Evolutionary conservation across 169 alveolate species (phyloP), one percentile per base, ranked within the genome.

Genomic region (Plasmodium reichenowi): DNA sequence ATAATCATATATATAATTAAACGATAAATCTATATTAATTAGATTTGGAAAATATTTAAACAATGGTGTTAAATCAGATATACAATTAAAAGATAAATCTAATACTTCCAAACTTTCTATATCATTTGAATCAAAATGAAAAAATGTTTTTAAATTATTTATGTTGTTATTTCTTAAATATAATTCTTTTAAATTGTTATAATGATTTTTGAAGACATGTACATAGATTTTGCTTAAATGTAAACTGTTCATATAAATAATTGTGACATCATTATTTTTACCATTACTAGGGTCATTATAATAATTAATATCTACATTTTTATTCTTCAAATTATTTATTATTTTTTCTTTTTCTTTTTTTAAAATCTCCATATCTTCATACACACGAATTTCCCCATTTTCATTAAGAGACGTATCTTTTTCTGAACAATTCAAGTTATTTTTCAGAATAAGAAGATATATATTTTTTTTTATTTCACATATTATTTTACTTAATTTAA

Each of bases 61-160:
- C 59, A 80, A 63, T 13, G 90, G 83, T 26, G 71, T 59, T 20
- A 80, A 24, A 45, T 63, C 70, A 6, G 43, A 8, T n/a, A 80
- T 80, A 13, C 66, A 67, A 58, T 80, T 80, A 80, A 67, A 80
- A 20, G 90, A 80, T 43, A 80, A 62, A 48, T 80, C 90, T 71
- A 80, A 48, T 17, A 48, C 45, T 38, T 32, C n/a, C 47, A 80
- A 80, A 68, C 45, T 32, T 20, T 54, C 59, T 10, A 80, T 29
- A 32, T 68, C 90, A 48, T 80, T 20, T 32, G 68, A 72, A 22
- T 9, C 22, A 68, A 22, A 38, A n/a, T 80, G 83, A 45, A 80
- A 80, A 68, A 80, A 48, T 22, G 38, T n/a, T 22, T 62, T 29
- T 63, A 80, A 43, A 62, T 80, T 72, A 45, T 62, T 68, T 56